A percentile compares a stretch with the other conserved stretches of the same genome.
Evolutionary conservation across 176 grass and related monocot species (phyloP).

Genomic region (Tuctoria greenei): DNA sequence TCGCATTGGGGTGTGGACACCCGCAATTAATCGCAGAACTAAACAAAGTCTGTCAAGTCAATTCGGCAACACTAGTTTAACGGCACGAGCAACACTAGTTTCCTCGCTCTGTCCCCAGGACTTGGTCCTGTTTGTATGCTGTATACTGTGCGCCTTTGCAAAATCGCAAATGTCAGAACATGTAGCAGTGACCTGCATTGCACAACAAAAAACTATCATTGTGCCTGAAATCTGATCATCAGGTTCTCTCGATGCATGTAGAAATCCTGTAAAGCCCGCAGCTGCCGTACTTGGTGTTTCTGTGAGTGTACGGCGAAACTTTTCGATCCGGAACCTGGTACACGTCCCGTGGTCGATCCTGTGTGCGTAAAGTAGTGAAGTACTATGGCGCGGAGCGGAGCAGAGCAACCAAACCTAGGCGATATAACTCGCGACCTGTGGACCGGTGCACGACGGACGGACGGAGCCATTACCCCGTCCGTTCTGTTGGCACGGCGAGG

Average conservation of each 20-base stretch:
- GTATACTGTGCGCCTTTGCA: background rate
- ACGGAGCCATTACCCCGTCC: too few species aligned
- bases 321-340: background rate
- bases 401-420: background rate
- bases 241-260: too few species aligned
- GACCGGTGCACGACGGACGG: too few species aligned
- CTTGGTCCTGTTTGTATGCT: background rate
- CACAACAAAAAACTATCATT: too few species aligned
- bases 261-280: background rate
- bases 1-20: background rate
- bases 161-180: background rate
- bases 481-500: background rate
- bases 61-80: constrained; percentile 11
- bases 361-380: background rate
- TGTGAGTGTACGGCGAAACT: background rate
- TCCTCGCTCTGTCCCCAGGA: background rate
- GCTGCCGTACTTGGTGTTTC: too few species aligned
- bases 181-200: background rate
- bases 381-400: background rate
- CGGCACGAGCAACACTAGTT: background rate
- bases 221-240: too few species aligned
- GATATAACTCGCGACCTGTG: too few species aligned
- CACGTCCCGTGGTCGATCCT: background rate
- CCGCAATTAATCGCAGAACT: background rate
- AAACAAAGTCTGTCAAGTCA: constrained; percentile 5